These are phyloP conservation scores for Euphorbia schlechtendalii DNA, from an alignment of 441 rosid genomes.

Conservation along the genomic window DNA sequence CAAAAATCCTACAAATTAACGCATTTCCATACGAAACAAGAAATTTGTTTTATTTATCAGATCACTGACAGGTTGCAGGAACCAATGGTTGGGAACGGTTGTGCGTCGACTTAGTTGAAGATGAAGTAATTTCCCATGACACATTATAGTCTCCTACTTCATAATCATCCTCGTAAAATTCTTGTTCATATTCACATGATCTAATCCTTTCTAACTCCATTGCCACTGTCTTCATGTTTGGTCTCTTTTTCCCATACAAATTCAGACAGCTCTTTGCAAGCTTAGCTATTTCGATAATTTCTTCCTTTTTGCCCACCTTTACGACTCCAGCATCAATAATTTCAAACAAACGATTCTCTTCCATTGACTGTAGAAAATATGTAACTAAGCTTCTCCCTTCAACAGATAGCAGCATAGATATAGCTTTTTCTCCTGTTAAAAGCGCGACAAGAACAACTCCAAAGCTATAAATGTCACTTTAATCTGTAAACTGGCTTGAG, in stretches of 20 bases:
- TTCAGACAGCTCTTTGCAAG: conserved; percentile 12
- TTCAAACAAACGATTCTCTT: conserved; percentile 17
- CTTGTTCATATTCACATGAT: background rate
- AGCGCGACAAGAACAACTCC: too few species aligned
- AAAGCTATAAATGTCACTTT: too few species aligned
- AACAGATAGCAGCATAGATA: background rate
- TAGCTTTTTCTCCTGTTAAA: background rate
- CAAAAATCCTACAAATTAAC: too few species aligned
- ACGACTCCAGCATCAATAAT: conserved; percentile 10
- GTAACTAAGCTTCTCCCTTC: conserved; percentile 13
- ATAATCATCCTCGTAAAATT: conserved; percentile 11
- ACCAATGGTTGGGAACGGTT: too few species aligned
- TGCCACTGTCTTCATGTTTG: conserved; percentile 15
- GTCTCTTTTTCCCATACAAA: too few species aligned
- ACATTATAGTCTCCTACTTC: background rate
- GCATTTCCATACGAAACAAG: too few species aligned
- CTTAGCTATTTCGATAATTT: background rate
- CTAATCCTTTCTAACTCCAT: conserved; percentile 12
- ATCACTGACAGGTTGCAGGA: too few species aligned
- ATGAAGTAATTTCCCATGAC: conserved; percentile 14
- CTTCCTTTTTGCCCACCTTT: conserved; percentile 9
- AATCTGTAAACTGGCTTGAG: too few species aligned
- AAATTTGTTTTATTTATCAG: too few species aligned
- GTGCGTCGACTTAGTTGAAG: conserved; percentile 13
- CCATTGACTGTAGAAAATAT: conserved; percentile 12